A percentile compares a stretch with the other conserved stretches of the same genome.
Evolutionary conservation across 2,329 filamentous ascomycete species (phyloP).

Genomic region (Cadophora malorum): DNA sequence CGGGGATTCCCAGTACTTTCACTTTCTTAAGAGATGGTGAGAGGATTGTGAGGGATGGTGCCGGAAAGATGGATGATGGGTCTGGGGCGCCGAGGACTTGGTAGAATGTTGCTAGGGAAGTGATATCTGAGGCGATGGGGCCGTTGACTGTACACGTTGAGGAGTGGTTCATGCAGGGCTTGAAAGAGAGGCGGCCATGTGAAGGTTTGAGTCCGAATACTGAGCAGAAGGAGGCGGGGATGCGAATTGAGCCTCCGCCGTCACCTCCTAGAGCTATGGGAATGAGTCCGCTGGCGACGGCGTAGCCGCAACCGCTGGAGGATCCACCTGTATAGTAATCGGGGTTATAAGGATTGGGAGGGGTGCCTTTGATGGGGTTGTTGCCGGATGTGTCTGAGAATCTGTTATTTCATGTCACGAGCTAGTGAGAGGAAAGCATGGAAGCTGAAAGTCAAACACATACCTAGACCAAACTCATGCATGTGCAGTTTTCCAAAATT

Average conservation of each 20-base stretch:
- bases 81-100: slow-evolving; percentile 77
- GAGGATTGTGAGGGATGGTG: slow-evolving; percentile 55
- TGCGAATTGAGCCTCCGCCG: slow-evolving; percentile 71
- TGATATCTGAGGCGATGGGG: slow-evolving; percentile 76
- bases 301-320: slow-evolving; percentile 90
- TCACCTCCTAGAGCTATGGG: slow-evolving; percentile 85
- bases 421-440: background rate
- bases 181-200: slow-evolving; percentile 65
- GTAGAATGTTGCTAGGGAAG: slow-evolving; percentile 81
- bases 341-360: slow-evolving; percentile 74
- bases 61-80: slow-evolving; percentile 66
- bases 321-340: slow-evolving; percentile 83
- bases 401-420: background rate
- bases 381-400: slow-evolving; percentile 78
- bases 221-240: slow-evolving; percentile 40
- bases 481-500: slow-evolving; percentile 81
- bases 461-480: slow-evolving; percentile 73
- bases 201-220: slow-evolving; percentile 81
- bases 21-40: slow-evolving; percentile 49
- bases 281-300: slow-evolving; percentile 69
- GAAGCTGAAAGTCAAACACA: slow-evolving; percentile 4
- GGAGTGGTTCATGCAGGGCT: slow-evolving; percentile 52
- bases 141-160: slow-evolving; percentile 67
- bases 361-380: slow-evolving; percentile 82
- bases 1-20: slow-evolving; percentile 65